phyloP scores from a whole-genome alignment of 306 rosid species.

The Geum urbanum region DNA sequence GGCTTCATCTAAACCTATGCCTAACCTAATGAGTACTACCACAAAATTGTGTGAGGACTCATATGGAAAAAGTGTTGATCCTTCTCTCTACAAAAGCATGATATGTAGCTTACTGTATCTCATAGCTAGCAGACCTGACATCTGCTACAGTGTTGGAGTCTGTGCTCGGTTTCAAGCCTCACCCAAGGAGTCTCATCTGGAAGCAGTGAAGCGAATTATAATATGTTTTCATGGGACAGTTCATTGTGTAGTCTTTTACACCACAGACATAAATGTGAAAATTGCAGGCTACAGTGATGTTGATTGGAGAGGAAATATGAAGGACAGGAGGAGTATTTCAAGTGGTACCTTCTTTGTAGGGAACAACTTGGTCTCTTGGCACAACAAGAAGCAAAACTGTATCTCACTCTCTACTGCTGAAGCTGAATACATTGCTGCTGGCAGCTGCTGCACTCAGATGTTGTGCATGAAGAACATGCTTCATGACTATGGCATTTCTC shows the following conservation, averaged over 20 bases:
- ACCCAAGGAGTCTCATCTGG: constrained; percentile 1
- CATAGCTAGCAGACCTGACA: background rate
- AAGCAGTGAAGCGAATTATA: background rate
- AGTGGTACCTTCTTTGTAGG: background rate
- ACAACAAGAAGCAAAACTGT: background rate
- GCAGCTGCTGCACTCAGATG: background rate
- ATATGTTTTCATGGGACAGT: background rate
- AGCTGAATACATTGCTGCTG: background rate
- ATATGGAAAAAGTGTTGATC: background rate
- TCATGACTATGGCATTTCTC: background rate
- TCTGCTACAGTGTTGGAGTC: background rate
- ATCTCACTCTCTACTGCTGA: background rate
- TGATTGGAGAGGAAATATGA: background rate
- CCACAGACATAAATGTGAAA: background rate
- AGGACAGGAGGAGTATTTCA: background rate
- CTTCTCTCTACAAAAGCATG: background rate
- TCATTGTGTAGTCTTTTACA: background rate
- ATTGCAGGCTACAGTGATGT: background rate
- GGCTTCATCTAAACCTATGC: background rate
- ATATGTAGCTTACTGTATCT: background rate
- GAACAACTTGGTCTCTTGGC: background rate
- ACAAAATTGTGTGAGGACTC: background rate
- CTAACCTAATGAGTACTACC: background rate
- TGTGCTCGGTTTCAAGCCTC: background rate
- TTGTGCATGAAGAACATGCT: background rate